Percentiles rank a stretch among this genome's conserved stretches.
These are phyloP conservation scores for Trametes gibbosa DNA, from an alignment of 768 basidiomycete genomes.

Conservation along the genomic window DNA sequence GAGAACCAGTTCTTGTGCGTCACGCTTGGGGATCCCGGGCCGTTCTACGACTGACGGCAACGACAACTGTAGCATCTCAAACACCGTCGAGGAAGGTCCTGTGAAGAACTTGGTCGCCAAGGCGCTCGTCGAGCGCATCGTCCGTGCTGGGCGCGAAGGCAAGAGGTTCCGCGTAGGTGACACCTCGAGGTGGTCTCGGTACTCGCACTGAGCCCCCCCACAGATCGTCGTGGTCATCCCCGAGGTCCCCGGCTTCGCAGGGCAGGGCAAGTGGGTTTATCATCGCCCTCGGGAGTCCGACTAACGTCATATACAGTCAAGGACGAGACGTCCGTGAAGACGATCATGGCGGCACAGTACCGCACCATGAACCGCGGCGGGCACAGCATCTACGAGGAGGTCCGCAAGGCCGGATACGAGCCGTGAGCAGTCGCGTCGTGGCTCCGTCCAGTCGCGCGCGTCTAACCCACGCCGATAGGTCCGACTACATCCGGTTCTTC, in stretches of 20 bases:
- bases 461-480: constrained; percentile 34
- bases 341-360: constrained; percentile 86
- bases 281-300: too few relatives aligned
- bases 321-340: constrained; percentile 59
- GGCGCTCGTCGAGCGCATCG: constrained; percentile 80
- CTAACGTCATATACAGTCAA: constrained; percentile 50
- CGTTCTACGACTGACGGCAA: neutral
- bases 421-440: constrained; percentile 43
- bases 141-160: constrained; percentile 70
- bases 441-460: neutral
- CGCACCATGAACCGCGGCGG: constrained; percentile 90
- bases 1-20: constrained; percentile 89
- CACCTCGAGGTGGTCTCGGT: too few relatives aligned
- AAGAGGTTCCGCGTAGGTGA: constrained; percentile 70
- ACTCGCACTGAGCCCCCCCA: neutral
- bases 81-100: constrained; percentile 51
- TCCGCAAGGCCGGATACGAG: constrained; percentile 73
- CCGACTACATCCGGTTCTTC: constrained; percentile 87
- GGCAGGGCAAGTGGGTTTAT: constrained; percentile 32
- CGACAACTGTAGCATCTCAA: constrained; percentile 66
- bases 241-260: constrained; percentile 88
- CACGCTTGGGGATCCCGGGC: neutral
- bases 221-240: constrained; percentile 88
- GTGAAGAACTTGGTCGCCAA: constrained; percentile 82
- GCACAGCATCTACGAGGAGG: constrained; percentile 78